phyloP scores from a whole-genome alignment of 352 stramenopile species.

The Lagenidium giganteum region DNA sequence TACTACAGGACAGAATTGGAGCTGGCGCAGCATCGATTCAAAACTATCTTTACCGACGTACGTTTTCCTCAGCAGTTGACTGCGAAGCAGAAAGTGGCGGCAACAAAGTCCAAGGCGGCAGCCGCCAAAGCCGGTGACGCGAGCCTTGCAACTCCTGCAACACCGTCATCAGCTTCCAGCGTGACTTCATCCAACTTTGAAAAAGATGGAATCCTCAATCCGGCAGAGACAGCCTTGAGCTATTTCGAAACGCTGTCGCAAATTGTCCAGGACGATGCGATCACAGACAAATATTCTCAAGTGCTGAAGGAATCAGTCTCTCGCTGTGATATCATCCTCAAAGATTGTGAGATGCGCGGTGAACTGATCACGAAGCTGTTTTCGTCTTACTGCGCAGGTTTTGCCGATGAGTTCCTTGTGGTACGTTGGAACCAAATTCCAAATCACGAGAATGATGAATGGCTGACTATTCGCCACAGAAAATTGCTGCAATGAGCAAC shows the following conservation, averaged over 20 bases:
- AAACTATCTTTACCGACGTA: constrained; percentile 29
- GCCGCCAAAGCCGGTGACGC: constrained; percentile 22
- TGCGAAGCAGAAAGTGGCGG: constrained; percentile 26
- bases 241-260: constrained; percentile 52
- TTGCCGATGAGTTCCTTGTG: constrained; percentile 57
- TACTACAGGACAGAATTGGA: constrained; percentile 69
- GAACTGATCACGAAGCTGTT: constrained; percentile 73
- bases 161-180: constrained; percentile 10
- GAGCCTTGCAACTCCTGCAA: constrained; percentile 3
- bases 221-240: constrained; percentile 26
- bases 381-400: constrained; percentile 45
- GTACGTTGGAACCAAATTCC: constrained; percentile 32
- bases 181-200: constrained; percentile 47
- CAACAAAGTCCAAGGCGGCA: constrained; percentile 27
- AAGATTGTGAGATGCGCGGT: constrained; percentile 52
- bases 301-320: constrained; percentile 36
- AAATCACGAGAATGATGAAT: too few relatives aligned
- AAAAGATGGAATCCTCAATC: constrained; percentile 21
- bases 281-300: constrained; percentile 28
- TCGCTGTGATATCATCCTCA: constrained; percentile 61
- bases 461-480: constrained; percentile 24
- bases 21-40: constrained; percentile 44
- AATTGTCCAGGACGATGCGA: constrained; percentile 36
- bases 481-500: constrained; percentile 41
- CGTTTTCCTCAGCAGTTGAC: constrained; percentile 44